Percentiles rank a stretch among this genome's conserved stretches.
Conservation (phyloP, 805 yeast genomes). For the Monosporozyma yasuniensis region DNA sequence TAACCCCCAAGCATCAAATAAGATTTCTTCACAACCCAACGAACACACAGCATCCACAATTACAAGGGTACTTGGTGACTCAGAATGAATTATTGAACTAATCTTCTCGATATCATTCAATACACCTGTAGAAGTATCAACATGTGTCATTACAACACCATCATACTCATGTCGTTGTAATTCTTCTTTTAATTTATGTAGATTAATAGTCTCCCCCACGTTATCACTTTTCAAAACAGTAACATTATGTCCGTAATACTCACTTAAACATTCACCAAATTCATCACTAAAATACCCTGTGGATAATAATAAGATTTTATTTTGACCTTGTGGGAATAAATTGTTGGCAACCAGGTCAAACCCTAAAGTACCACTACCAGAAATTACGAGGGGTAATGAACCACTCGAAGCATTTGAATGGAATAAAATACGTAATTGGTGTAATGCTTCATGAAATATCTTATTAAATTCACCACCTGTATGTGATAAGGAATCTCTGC, state of each 20-base stretch:
- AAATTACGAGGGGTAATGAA: conserved; percentile 66
- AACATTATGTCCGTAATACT: conserved; percentile 57
- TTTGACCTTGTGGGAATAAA: conserved; percentile 49
- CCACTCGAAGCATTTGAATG: conserved; percentile 46
- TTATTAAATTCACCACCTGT: conserved; percentile 75
- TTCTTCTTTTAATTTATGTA: conserved; percentile 45
- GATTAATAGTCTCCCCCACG: conserved; percentile 62
- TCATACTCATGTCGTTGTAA: conserved; percentile 47
- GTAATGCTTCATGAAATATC: conserved; percentile 61
- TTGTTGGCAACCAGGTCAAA: conserved; percentile 88
- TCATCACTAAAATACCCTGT: conserved; percentile 87
- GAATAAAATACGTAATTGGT: conserved; percentile 65
- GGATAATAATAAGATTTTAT: conserved; percentile 63
- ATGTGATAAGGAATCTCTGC: conserved; percentile 81
- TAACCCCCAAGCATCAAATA: conserved; percentile 82
- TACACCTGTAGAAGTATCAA: conserved; percentile 96
- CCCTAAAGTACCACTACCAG: conserved; percentile 92
- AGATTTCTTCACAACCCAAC: conserved; percentile 76
- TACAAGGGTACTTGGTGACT: conserved; percentile 72
- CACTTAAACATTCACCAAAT: conserved; percentile 64
- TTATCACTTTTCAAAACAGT: conserved; percentile 52
- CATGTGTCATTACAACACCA: conserved; percentile 82
- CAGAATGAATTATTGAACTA: conserved; percentile 48
- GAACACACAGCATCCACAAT: conserved; percentile 95
- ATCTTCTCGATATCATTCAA: conserved; percentile 60